Evolutionary conservation across 2,329 filamentous ascomycete species (phyloP).

Genomic region (Trichoderma endophyticum): DNA sequence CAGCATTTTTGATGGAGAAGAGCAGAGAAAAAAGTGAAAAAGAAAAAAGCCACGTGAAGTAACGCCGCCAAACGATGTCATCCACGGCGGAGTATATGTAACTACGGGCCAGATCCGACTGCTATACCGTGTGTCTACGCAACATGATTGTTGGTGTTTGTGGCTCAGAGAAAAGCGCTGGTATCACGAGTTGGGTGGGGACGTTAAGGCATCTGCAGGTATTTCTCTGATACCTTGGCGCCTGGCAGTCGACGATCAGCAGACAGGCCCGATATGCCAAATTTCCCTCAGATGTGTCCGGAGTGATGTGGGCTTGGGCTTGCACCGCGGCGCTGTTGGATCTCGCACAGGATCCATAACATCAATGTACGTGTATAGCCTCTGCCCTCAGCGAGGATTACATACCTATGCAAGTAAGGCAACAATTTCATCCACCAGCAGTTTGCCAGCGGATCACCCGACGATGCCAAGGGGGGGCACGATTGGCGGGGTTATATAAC

Average conservation of each 20-base stretch:
- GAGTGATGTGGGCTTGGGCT: not conserved
- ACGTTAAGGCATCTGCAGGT: not conserved
- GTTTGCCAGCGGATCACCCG: conserved; percentile 6
- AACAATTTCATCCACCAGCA: not conserved
- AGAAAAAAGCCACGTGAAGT: not conserved
- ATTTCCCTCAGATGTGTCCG: conserved; percentile 4
- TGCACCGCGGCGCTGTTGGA: not conserved
- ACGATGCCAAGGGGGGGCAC: not conserved
- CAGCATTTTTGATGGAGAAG: not conserved
- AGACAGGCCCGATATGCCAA: not conserved
- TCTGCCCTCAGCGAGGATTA: not conserved
- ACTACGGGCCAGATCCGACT: not conserved
- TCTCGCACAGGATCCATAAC: not conserved
- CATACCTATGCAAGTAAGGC: not conserved
- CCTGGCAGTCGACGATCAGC: not conserved
- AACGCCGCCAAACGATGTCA: not conserved
- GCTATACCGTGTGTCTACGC: not conserved
- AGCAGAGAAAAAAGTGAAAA: not conserved
- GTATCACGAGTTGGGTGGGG: not conserved
- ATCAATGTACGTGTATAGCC: not conserved
- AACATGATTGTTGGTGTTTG: not conserved
- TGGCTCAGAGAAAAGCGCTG: not conserved
- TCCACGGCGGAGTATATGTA: not conserved
- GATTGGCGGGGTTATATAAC: not conserved
- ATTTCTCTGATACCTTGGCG: not conserved